Conservation (phyloP, 352 stramenopile species). For the Phytophthora tubulina region DNA sequence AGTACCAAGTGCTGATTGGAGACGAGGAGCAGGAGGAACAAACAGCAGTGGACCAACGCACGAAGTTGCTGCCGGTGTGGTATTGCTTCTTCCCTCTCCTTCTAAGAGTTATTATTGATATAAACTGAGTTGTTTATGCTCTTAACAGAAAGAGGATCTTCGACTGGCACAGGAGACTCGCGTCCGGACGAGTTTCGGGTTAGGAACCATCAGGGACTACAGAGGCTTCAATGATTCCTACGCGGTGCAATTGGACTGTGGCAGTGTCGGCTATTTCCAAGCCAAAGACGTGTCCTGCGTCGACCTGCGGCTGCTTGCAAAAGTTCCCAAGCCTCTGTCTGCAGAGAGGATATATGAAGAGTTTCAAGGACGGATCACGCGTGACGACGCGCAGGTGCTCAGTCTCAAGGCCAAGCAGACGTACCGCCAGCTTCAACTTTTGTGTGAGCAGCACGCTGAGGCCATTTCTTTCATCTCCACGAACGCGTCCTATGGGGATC, state of each 20-base stretch:
- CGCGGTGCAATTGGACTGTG: slow-evolving; percentile 44
- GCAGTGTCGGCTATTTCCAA: slow-evolving; percentile 50
- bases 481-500: slow-evolving; percentile 71
- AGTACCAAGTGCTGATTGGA: slow-evolving; percentile 37
- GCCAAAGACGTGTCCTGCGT: slow-evolving; percentile 62
- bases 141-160: slow-evolving; percentile 37
- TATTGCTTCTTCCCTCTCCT: not conserved
- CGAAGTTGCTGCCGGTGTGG: slow-evolving; percentile 54
- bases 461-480: slow-evolving; percentile 83
- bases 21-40: slow-evolving; percentile 1
- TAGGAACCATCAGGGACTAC: slow-evolving; percentile 39
- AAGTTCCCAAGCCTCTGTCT: slow-evolving; percentile 75
- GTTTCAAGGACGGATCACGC: slow-evolving; percentile 74
- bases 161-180: slow-evolving; percentile 40
- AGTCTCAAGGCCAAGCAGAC: slow-evolving; percentile 60
- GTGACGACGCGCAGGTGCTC: slow-evolving; percentile 64
- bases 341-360: slow-evolving; percentile 70
- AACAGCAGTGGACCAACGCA: slow-evolving; percentile 7
- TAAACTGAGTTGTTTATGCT: not conserved
- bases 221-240: slow-evolving; percentile 47
- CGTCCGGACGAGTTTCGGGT: slow-evolving; percentile 37
- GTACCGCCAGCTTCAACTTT: slow-evolving; percentile 63
- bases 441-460: slow-evolving; percentile 78
- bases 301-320: slow-evolving; percentile 71
- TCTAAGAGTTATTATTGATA: not conserved